phyloP scores from a whole-genome alignment of 1,139 yeast species.

The Kurtzmaniella natalensis region DNA sequence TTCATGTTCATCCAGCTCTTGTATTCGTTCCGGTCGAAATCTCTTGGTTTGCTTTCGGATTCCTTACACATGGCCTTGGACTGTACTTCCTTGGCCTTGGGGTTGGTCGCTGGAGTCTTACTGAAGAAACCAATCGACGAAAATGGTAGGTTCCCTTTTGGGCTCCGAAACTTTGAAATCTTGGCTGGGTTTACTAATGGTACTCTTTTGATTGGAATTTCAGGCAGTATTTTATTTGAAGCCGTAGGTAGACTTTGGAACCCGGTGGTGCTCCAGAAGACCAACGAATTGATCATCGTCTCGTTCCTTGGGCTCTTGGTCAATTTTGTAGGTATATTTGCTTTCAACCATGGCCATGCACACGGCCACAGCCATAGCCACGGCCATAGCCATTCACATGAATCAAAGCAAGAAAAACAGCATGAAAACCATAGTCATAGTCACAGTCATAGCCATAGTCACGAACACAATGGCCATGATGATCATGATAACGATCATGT shows the following conservation, averaged over 20 bases:
- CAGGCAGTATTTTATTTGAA: conserved; percentile 82
- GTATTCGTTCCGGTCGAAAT: conserved; percentile 88
- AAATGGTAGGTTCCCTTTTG: conserved; percentile 77
- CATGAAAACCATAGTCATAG: conserved; percentile 20
- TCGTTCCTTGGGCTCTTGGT: conserved; percentile 81
- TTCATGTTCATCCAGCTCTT: conserved; percentile 93
- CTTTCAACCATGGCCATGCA: conserved; percentile 78
- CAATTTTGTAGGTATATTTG: conserved; percentile 87
- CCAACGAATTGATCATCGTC: conserved; percentile 83
- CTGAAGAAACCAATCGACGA: conserved; percentile 47
- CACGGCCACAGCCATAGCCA: conserved; percentile 35
- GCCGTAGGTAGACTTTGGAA: conserved; percentile 75
- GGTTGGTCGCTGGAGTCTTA: conserved; percentile 75
- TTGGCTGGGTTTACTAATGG: conserved; percentile 96
- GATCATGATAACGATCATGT: conserved; percentile 4
- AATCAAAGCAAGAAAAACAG: conserved; percentile 6
- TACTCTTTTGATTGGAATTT: conserved; percentile 78
- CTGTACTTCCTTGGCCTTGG: conserved; percentile 85
- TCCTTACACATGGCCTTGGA: conserved; percentile 95
- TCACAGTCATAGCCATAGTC: conserved; percentile 19
- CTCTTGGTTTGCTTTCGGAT: conserved; percentile 86
- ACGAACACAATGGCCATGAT: conserved; percentile 25
- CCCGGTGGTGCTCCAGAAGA: conserved; percentile 74
- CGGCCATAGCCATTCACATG: conserved; percentile 28
- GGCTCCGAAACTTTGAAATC: conserved; percentile 79